These are phyloP conservation scores for Incumbomyces lentus DNA, from an alignment of 2,329 filamentous ascomycete genomes.

Conservation along the genomic window DNA sequence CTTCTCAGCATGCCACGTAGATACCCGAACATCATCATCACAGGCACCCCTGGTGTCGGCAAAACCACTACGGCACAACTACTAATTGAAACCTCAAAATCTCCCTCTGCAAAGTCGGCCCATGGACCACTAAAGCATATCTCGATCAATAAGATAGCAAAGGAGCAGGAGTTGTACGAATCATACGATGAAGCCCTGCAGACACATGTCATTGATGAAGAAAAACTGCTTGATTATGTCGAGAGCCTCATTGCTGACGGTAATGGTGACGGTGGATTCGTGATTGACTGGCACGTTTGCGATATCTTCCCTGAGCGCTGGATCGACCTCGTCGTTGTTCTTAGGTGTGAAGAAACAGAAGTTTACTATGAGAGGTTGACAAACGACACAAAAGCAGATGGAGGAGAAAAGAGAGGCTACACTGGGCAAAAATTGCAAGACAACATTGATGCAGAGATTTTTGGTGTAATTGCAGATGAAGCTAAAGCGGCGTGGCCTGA, in stretches of 20 bases:
- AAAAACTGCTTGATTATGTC: slow-evolving; percentile 85
- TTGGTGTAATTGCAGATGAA: slow-evolving; percentile 87
- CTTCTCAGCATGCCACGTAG: slow-evolving; percentile 13
- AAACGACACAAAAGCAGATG: slow-evolving; percentile 25
- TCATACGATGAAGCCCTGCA: slow-evolving; percentile 76
- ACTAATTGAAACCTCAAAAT: slow-evolving; percentile 32
- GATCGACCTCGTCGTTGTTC: slow-evolving; percentile 89
- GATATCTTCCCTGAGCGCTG: slow-evolving; percentile 87
- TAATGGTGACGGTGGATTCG: slow-evolving; percentile 56
- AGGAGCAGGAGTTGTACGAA: slow-evolving; percentile 77
- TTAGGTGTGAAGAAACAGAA: slow-evolving; percentile 65
- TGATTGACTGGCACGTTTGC: slow-evolving; percentile 98
- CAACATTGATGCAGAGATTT: slow-evolving; percentile 94
- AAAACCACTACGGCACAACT: slow-evolving; percentile 88
- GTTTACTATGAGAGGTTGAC: slow-evolving; percentile 75
- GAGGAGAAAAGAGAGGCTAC: slow-evolving; percentile 52
- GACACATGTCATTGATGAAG: slow-evolving; percentile 91
- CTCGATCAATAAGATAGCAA: slow-evolving; percentile 82
- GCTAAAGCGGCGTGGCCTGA: slow-evolving; percentile 76
- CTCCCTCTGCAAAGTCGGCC: slow-evolving; percentile 9
- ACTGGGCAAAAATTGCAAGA: slow-evolving; percentile 81
- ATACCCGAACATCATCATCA: slow-evolving; percentile 80
- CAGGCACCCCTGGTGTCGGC: slow-evolving; percentile 88
- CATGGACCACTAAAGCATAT: slow-evolving; percentile 66
- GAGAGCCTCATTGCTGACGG: slow-evolving; percentile 60